These are phyloP conservation scores for Pseudogymnoascus sp. DNA, from an alignment of 2,329 filamentous ascomycete genomes.

Conservation along the genomic window DNA sequence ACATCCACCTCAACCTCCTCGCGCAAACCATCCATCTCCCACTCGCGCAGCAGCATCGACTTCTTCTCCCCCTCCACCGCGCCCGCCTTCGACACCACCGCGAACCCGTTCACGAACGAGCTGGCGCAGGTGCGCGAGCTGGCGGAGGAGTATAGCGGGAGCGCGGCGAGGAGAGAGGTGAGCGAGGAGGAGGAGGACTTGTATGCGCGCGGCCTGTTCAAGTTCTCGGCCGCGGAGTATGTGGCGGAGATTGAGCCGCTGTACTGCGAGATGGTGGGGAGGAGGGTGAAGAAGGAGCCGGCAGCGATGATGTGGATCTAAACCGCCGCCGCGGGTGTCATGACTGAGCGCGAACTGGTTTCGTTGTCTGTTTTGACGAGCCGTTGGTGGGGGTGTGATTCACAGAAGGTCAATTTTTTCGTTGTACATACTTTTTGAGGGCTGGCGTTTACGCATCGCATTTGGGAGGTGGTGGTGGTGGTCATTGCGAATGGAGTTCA, in stretches of 20 bases:
- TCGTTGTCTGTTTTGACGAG: background rate
- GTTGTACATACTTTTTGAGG: background rate
- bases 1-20: conserved; percentile 22
- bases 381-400: background rate
- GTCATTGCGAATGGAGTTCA: background rate
- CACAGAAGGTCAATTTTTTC: too few relatives aligned
- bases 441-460: background rate
- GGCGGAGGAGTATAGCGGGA: conserved; percentile 73
- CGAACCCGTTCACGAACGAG: conserved; percentile 80
- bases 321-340: too few relatives aligned
- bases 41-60: conserved; percentile 11
- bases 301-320: background rate
- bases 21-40: conserved; percentile 24
- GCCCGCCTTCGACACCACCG: conserved; percentile 23
- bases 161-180: conserved; percentile 45
- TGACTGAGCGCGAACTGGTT: background rate
- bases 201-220: conserved; percentile 57
- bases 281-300: background rate
- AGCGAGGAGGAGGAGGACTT: conserved; percentile 71
- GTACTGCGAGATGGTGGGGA: conserved; percentile 8
- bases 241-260: conserved; percentile 68
- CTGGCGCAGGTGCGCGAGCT: conserved; percentile 87
- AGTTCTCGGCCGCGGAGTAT: conserved; percentile 76
- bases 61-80: conserved; percentile 25
- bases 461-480: background rate